Evolutionary conservation across 306 rosid species (phyloP).

Genomic region (Styphnolobium japonicum): DNA sequence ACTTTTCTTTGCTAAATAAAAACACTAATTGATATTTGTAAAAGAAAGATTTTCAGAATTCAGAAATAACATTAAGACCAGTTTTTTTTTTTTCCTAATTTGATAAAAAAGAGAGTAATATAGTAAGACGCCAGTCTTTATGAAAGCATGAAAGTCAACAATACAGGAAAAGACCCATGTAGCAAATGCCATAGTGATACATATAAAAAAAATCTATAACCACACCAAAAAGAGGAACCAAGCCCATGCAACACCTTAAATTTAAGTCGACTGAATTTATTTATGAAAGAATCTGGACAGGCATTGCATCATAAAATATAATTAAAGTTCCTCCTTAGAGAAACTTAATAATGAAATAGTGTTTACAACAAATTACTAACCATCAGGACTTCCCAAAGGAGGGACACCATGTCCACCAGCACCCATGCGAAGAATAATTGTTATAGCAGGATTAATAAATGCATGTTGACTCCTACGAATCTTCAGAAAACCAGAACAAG

Average conservation of each 20-base stretch:
- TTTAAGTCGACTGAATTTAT: not conserved
- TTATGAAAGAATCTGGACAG: slow-evolving; percentile 18
- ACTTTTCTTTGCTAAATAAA: slow-evolving; percentile 8
- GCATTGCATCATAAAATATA: slow-evolving; percentile 2
- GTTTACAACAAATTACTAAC: slow-evolving; percentile 54
- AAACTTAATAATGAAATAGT: not conserved
- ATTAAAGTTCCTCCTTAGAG: not conserved
- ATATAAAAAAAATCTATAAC: not conserved
- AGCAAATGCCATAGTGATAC: slow-evolving; percentile 8
- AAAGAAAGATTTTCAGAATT: not conserved
- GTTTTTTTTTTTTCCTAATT: not conserved
- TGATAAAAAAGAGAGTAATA: not conserved
- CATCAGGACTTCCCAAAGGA: slow-evolving; percentile 99
- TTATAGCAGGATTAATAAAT: slow-evolving; percentile 92
- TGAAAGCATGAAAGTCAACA: slow-evolving; percentile 7
- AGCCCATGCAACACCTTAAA: not conserved
- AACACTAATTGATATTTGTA: not conserved
- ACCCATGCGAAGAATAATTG: slow-evolving; percentile 94
- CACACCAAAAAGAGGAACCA: not conserved
- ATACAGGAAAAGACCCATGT: not conserved
- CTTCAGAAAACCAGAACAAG: slow-evolving; percentile 42
- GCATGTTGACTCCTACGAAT: slow-evolving; percentile 98
- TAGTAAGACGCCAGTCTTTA: slow-evolving; percentile 1
- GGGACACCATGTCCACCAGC: slow-evolving; percentile 99
- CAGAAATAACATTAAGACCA: not conserved